Conservation (phyloP, 495 filamentous ascomycete species). For the Trichocladium antarcticum region DNA sequence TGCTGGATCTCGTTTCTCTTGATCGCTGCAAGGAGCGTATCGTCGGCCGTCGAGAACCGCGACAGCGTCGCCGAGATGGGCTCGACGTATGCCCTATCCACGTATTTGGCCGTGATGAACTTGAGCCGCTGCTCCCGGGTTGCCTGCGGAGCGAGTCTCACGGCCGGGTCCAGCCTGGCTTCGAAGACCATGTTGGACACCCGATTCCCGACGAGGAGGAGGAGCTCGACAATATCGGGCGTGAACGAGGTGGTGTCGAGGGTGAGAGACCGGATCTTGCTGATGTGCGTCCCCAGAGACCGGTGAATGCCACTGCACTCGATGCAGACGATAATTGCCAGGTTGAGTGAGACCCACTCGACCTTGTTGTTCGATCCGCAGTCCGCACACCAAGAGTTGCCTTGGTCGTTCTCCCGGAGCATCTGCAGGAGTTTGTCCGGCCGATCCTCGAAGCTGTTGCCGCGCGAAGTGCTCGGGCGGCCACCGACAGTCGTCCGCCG, state of each 20-base stretch:
- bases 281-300: constrained; percentile 93
- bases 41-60: constrained; percentile 68
- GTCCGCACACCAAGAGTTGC: constrained; percentile 91
- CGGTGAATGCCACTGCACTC: constrained; percentile 97
- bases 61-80: constrained; percentile 65
- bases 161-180: constrained; percentile 58
- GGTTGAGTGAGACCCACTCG: constrained; percentile 98
- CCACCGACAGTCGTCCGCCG: constrained; percentile 81
- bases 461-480: constrained; percentile 62
- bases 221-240: constrained; percentile 87
- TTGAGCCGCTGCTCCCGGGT: constrained; percentile 78
- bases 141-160: constrained; percentile 63
- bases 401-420: constrained; percentile 81
- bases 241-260: constrained; percentile 93
- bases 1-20: constrained; percentile 90
- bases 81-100: constrained; percentile 68
- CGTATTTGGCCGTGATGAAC: constrained; percentile 94
- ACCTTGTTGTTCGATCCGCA: constrained; percentile 85
- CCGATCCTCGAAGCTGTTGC: constrained; percentile 61
- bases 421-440: constrained; percentile 75
- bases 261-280: constrained; percentile 91
- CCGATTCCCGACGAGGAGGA: constrained; percentile 83
- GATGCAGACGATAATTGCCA: constrained; percentile 93
- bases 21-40: constrained; percentile 83
- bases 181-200: constrained; percentile 97